Conservation (phyloP, 768 basidiomycete genomes). For the Astraeus odoratus region DNA sequence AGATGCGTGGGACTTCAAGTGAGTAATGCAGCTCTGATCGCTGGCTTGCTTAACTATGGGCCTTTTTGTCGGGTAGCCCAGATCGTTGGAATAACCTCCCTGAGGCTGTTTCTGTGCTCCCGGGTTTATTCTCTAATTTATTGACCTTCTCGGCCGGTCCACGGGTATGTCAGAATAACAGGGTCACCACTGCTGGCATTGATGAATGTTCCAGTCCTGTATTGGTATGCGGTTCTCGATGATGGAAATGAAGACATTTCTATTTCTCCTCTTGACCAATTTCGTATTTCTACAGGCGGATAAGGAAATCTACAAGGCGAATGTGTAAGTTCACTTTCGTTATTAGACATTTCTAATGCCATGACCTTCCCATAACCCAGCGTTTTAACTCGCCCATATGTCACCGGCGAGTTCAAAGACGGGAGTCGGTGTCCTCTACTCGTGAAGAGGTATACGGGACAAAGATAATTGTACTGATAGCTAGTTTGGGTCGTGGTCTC, state of each 20-base stretch:
- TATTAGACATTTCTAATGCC: constrained; percentile 1
- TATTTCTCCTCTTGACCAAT: constrained; percentile 61
- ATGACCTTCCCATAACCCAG: constrained; percentile 27
- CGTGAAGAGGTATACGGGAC: constrained; percentile 31
- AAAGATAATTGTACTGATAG: constrained; percentile 1
- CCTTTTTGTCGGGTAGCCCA: constrained; percentile 39
- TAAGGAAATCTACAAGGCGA: constrained; percentile 49
- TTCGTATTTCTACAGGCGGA: constrained; percentile 52
- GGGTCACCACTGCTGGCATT: neutral
- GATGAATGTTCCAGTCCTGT: constrained; percentile 49
- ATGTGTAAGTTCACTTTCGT: constrained; percentile 43
- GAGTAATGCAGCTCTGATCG: constrained; percentile 17
- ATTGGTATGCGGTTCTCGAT: constrained; percentile 78
- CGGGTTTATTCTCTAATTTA: constrained; percentile 65
- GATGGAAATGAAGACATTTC: constrained; percentile 76
- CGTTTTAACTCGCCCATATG: constrained; percentile 59
- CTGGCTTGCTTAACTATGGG: neutral
- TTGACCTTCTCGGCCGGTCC: constrained; percentile 79
- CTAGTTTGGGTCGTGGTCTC: neutral
- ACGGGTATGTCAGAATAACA: constrained; percentile 42
- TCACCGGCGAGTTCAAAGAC: constrained; percentile 43
- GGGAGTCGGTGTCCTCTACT: constrained; percentile 60
- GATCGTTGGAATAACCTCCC: constrained; percentile 78
- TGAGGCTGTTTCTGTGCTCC: constrained; percentile 55
- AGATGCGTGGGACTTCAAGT: constrained; percentile 81